phyloP scores from a whole-genome alignment of 2,329 filamentous ascomycete species.

The Exserohilum rostratum region DNA sequence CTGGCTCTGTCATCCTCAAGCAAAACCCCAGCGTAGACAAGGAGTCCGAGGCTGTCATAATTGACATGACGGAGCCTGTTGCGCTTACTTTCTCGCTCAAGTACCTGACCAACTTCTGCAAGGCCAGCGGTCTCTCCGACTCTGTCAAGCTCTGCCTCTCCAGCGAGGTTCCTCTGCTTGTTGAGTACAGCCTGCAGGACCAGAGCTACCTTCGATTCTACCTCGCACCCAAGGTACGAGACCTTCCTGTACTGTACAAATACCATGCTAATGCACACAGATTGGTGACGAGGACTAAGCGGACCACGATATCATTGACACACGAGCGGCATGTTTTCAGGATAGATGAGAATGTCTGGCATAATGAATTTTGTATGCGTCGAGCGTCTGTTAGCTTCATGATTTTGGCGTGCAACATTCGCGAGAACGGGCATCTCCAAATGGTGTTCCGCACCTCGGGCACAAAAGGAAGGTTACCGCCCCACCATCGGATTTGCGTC shows the following conservation, averaged over 20 bases:
- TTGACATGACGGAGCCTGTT: constrained; percentile 90
- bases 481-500: constrained; percentile 43
- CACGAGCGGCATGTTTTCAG: constrained; percentile 35
- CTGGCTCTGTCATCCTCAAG: constrained; percentile 89
- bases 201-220: constrained; percentile 97
- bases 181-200: constrained; percentile 85
- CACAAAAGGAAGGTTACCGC: constrained; percentile 26
- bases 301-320: constrained; percentile 21
- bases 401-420: constrained; percentile 22
- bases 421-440: constrained; percentile 25
- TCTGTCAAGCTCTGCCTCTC: constrained; percentile 92
- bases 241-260: not conserved
- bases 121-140: constrained; percentile 82
- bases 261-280: constrained; percentile 56
- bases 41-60: constrained; percentile 81
- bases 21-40: constrained; percentile 90
- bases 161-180: constrained; percentile 92
- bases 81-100: constrained; percentile 97
- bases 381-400: constrained; percentile 29
- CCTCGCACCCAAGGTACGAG: constrained; percentile 89
- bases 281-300: constrained; percentile 71
- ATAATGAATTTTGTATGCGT: constrained; percentile 36
- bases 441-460: constrained; percentile 25
- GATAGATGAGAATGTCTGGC: constrained; percentile 31
- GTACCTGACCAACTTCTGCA: constrained; percentile 99